Conservation (phyloP, 1,284 basidiomycete genomes). For the Trichosporon asahii region DNA sequence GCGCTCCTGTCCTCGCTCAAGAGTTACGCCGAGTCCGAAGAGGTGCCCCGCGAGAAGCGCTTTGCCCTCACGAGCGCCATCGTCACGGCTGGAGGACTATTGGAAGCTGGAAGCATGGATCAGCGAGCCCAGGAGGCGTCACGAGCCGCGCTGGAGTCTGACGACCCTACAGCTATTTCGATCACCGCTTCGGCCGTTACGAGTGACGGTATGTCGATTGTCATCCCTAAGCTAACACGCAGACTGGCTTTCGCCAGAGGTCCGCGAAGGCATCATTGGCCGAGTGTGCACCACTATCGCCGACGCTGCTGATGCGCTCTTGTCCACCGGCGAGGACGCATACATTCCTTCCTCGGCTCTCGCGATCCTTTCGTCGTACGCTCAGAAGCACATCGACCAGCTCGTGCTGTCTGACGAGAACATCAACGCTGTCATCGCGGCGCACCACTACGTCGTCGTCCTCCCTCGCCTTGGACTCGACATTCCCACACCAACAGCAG, state of each 20-base stretch:
- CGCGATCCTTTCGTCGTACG: conserved; percentile 39
- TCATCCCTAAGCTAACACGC: neutral
- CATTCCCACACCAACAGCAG: neutral
- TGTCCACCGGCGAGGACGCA: conserved; percentile 14
- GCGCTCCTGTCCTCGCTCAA: conserved; percentile 20
- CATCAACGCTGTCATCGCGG: conserved; percentile 33
- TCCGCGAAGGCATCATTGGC: conserved; percentile 34
- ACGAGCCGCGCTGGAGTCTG: conserved; percentile 29
- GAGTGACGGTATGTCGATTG: conserved; percentile 6
- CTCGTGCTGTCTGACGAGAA: conserved; percentile 35
- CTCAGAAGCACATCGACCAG: conserved; percentile 25
- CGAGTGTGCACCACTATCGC: conserved; percentile 54
- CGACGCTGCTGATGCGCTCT: conserved; percentile 52
- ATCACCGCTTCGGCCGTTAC: conserved; percentile 24
- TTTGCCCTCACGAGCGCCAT: conserved; percentile 25
- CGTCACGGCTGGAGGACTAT: conserved; percentile 17
- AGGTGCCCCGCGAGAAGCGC: conserved; percentile 20
- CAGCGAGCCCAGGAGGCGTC: conserved; percentile 34
- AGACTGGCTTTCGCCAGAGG: conserved; percentile 30
- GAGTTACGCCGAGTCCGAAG: conserved; percentile 19
- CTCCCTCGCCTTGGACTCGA: conserved; percentile 28
- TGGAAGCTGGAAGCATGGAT: conserved; percentile 31
- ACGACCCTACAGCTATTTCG: conserved; percentile 20
- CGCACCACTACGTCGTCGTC: conserved; percentile 41
- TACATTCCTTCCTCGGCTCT: conserved; percentile 22